Evolutionary conservation across 163 green algal genomes (phyloP), one percentile per base, ranked within the genome.

Genomic region (Prototheca stagnorum): DNA sequence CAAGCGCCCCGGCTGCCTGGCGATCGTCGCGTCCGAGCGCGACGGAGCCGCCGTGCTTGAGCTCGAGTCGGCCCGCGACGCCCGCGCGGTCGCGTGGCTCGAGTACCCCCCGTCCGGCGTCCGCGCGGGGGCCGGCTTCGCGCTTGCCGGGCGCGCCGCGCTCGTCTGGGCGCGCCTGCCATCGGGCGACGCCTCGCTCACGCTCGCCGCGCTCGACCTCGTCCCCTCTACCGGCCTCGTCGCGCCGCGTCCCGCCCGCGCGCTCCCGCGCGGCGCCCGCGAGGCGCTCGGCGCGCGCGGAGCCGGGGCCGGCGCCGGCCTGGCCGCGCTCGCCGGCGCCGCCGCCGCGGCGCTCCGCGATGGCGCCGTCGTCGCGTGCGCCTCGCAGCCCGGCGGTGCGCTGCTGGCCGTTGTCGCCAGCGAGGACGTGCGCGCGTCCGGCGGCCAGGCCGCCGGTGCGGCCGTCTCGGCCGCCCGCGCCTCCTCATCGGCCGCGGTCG

Each of bases 221-320:
- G 16, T 8, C 11, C 40, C 40, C 17, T 8, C 22, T 15, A 23
- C 40, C 24, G 49, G 47, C 40, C 34, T 44, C 15, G 26, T 24
- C 25, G 19, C 41, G 16, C 35, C 54, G 19, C 23, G 26, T 16
- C 45, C 39, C 7, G 36, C 44, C 9, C 20, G 35, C 24, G 44
- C 51, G 27, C 47, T 44, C 17, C 37, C 45, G 11, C 29, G n/a
- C 47, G 42, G 47, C 1, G 40, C 35, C 8, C 8, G 9, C 29
- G 27, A 56, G 20, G 54, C 54, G 3, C 37, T 62, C 19, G 31
- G 17, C 17, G 40, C 5, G 20, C 9, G 8, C 22, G 40, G 5
- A 7, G 40, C 1, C 40, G 40, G 14, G 11, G 11, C 33, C 33
- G 33, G 11, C 36, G 43, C 41, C 39, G 24, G 39, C 22, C n/a